A percentile compares a stretch with the other conserved stretches of the same genome.
Evolutionary conservation across 176 grass and related monocot species (phyloP).

Genomic region (Tuctoria greenei): DNA sequence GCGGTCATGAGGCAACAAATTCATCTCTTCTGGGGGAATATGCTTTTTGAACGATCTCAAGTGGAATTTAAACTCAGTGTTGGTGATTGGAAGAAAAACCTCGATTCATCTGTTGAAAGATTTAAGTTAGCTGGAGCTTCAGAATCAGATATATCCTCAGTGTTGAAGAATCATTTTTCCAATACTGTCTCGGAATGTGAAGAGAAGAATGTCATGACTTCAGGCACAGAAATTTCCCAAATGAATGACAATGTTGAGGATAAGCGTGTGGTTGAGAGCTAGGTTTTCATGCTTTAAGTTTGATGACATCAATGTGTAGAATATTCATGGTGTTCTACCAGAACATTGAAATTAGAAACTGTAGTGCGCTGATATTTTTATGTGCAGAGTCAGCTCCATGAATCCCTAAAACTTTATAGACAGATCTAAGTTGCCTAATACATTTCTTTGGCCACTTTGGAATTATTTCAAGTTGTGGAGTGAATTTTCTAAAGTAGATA

Average conservation of each 20-base stretch:
- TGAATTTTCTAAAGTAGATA: not conserved
- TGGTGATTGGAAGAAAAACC: constrained; percentile 83
- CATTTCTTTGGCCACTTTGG: constrained; percentile 14
- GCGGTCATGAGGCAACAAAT: constrained; percentile 92
- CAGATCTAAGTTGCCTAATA: constrained; percentile 14
- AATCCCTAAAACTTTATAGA: constrained; percentile 26
- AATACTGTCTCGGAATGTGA: constrained; percentile 56
- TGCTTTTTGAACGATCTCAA: constrained; percentile 98
- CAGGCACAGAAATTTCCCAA: constrained; percentile 36
- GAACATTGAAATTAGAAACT: constrained; percentile 29
- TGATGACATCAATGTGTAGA: constrained; percentile 26
- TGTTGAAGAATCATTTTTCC: constrained; percentile 88
- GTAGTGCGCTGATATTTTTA: constrained; percentile 20
- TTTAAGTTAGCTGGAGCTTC: constrained; percentile 92
- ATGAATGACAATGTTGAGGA: constrained; percentile 50
- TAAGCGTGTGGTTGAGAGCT: constrained; percentile 67
- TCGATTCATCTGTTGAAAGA: constrained; percentile 79
- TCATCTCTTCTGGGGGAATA: constrained; percentile 98
- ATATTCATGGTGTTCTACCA: constrained; percentile 15
- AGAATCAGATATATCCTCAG: constrained; percentile 82
- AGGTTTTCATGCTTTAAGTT: constrained; percentile 32
- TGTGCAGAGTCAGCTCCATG: constrained; percentile 3
- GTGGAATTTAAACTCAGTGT: constrained; percentile 86
- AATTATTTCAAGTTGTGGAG: not conserved
- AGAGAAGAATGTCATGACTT: constrained; percentile 54